Base-by-base conservation (phyloP, 2,329 filamentous ascomycete species). In the Cadophora malorum region DNA sequence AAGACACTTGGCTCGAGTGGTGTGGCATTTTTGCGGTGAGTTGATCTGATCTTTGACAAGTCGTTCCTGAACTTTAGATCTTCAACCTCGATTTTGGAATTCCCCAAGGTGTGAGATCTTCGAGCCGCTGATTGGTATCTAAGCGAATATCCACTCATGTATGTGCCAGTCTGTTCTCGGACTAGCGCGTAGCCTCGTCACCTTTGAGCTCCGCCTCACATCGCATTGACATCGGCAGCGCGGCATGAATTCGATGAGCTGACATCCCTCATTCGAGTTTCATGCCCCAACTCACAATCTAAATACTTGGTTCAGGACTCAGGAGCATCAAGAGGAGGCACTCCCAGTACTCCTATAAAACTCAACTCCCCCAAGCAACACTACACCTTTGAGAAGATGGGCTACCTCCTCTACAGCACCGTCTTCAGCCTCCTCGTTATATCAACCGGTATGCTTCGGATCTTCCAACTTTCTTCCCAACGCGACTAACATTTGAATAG, bases 381-480 rank as follows among this genome's bases (percentile, higher is more conserved):
- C 38, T 28, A 63, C 50, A 35, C 33, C 41, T 69, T 66, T 63
- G 35, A 38, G 56, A 75, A 66, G 74, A 97, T 96, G 93, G 85
- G 83, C 71, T 96, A 94, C 83, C 79, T 96, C 71, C 87, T 97
- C 81, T 97, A 94, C 83, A 89, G 87, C 74, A 79, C 94, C 72
- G 88, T 88, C 76, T 86, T 97, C 78, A 79, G 90, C 74, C 85
- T 91, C 77, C 84, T 97, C 76, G 77, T 94, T 74, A 76, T 86
- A 72, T 90, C 89, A 68, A 96, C 93, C 66, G 82, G 90, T 91
- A 83, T 69, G 82, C 76, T 65, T 63, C 47, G 19, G 19, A 28
- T 41, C 53, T 23, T 16, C n/a, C 33, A 28, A 50, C 19, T 33
- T 19, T 21, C 6, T 8, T 4, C 10, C n/a, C 50, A 10, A 60